These are phyloP conservation scores for Oryza meridionalis DNA, from an alignment of 176 grass and related monocot species.

Conservation along the genomic window DNA sequence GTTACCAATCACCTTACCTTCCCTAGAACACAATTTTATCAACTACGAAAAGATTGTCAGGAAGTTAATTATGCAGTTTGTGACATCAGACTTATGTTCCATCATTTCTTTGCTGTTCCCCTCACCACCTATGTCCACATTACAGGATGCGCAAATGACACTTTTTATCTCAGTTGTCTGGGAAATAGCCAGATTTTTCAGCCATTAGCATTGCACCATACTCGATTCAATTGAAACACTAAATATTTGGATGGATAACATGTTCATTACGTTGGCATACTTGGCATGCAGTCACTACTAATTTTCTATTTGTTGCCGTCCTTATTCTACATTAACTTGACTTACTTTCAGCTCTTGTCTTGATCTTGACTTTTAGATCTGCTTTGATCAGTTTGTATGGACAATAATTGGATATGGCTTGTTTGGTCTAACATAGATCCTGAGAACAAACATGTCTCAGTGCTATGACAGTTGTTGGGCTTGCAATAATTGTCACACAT, in stretches of 20 bases:
- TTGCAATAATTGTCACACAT: not conserved
- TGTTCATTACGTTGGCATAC: not conserved
- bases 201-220: not conserved
- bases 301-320: not conserved
- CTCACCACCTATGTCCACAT: too few relatives aligned
- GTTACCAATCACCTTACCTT: not conserved
- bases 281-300: not conserved
- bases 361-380: too few relatives aligned
- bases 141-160: too few relatives aligned
- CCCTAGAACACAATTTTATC: not conserved
- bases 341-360: not conserved
- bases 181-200: not conserved
- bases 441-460: not conserved
- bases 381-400: not conserved
- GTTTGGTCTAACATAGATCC: conserved; percentile 10
- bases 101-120: too few relatives aligned
- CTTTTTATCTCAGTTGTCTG: not conserved
- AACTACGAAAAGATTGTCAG: not conserved
- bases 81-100: not conserved
- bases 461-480: not conserved
- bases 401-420: not conserved
- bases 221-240: not conserved
- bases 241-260: not conserved
- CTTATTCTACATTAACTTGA: not conserved
- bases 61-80: not conserved